Evolutionary conservation across 2,329 filamentous ascomycete genomes (phyloP).

Genomic region (Elsinoe australis): DNA sequence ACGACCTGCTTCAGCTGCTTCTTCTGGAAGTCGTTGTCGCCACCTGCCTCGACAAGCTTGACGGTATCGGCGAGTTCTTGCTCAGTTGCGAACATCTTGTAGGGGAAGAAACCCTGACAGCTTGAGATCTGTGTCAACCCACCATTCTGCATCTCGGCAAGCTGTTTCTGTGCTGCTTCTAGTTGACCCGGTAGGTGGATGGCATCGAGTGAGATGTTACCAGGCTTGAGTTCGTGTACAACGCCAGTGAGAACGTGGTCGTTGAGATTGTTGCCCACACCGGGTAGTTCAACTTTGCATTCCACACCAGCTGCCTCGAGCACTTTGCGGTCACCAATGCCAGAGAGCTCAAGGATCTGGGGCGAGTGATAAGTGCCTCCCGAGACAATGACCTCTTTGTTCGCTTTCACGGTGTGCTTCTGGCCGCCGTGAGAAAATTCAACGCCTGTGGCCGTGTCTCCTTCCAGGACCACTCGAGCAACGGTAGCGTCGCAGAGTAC

Average conservation of each 20-base stretch:
- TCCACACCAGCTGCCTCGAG: constrained; percentile 37
- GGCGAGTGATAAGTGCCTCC: constrained; percentile 51
- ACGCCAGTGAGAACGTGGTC: constrained; percentile 21
- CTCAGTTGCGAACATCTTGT: constrained; percentile 29
- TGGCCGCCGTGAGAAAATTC: constrained; percentile 36
- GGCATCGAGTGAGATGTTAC: constrained; percentile 26
- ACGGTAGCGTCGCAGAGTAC: constrained; percentile 29
- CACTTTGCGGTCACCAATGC: constrained; percentile 43
- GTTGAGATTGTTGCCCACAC: constrained; percentile 34
- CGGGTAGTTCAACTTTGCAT: constrained; percentile 34
- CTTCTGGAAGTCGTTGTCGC: constrained; percentile 28
- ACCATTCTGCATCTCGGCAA: constrained; percentile 28
- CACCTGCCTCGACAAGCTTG: constrained; percentile 25
- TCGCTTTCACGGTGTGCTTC: constrained; percentile 29
- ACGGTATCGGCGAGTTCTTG: constrained; percentile 30
- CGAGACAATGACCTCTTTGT: constrained; percentile 48
- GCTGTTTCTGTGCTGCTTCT: constrained; percentile 29
- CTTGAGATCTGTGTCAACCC: constrained; percentile 29
- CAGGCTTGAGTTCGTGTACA: constrained; percentile 26
- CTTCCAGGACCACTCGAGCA: constrained; percentile 26
- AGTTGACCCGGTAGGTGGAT: constrained; percentile 29
- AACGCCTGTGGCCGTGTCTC: constrained; percentile 30
- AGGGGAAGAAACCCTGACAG: constrained; percentile 34
- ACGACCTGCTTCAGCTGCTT: constrained; percentile 32
- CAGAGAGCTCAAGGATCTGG: constrained; percentile 51